Base-by-base conservation (phyloP, 768 basidiomycete species). In the Thelephora aurantiotincta region DNA sequence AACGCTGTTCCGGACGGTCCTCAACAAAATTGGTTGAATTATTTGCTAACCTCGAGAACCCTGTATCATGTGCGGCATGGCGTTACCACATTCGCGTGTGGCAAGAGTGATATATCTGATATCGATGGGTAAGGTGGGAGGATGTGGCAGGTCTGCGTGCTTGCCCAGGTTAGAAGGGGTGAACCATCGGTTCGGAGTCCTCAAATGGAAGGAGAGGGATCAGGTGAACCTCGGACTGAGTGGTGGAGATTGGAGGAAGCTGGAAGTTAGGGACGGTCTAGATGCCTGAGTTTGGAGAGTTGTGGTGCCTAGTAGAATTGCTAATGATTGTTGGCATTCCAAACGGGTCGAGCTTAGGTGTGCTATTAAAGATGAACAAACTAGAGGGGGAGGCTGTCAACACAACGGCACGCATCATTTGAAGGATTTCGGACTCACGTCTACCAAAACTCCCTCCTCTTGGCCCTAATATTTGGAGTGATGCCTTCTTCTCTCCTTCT, bases 51-150 rank as follows among this genome's bases (percentile, higher is more conserved):
- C 0, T 78, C 80, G 2, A 73, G 80, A 99, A 56, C 96, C 96
- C 0, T 99, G 96, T 55, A 74, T 99, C 48, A 91, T 98, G 89
- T 99, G 96, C 62, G 78, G 81, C 56, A 99, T 99, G 96, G 89
- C 92, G 2, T 66, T 98, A 18, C 67, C 96, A 5, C 96, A 99
- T 63, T 92, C 88, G 1, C 77, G 96, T n/a, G 89, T 97, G 48
- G 82, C 84, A 55, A 80, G 91, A 51, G 74, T 98, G 5, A 73
- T 88, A 58, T 79, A 81, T 58, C 59, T 97, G 33, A 58, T 75
- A 20, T 75, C 82, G 0, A 87, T 86, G 78, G 64, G 70, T 0
- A 65, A 71, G 46, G 92, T 89, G 0, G 94, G 96, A 22, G 94
- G 93, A 0, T 91, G 89, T 51, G 89, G 92, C 11, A 75, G 87